Evolutionary conservation across 129 eudicot species (phyloP), one percentile per base, ranked within the genome.

Genomic region (Lactuca sativa): DNA sequence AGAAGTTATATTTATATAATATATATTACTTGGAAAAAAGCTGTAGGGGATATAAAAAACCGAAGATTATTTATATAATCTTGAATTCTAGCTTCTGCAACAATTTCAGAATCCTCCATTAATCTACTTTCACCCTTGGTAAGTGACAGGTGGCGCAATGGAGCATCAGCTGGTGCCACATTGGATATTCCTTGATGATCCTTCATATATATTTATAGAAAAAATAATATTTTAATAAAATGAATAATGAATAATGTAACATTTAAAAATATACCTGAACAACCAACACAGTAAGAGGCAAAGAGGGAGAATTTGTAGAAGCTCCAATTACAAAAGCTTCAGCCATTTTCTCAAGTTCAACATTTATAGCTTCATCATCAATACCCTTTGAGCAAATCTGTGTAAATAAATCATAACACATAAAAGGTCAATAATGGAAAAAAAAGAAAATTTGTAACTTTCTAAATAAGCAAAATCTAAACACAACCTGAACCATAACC

Each of bases 111-210:
- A 14, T 66, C 84, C n/a, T 44, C 43, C 65, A 64, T 74, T 47
- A 72, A 64, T 49, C 43, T 72, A 67, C 37, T 79, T 69, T 67
- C 76, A 18, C 76, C 72, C n/a, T 60, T 75, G 2, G 65, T 56
- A 65, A 85, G 72, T 6, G 90, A 57, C 21, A 92, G 51, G 56
- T 77, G 69, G 51, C 88, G 95, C 78, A 92, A 71, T 6, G 96
- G 98, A 32, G 98, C 98, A 79, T 92, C 98, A 68, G 92, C 80
- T 25, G 95, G 90, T 62, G 98, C 95, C 51, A 82, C 98, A 77
- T 92, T 92, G 16, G 98, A 92, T 84, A 92, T 88, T 72, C 98
- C 98, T 70, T 57, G 81, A 82, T 92, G 98, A 83, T 92, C 96
- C 98, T 92, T 49, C 56, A 73, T 66, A 41, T 7, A 61, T 43